Evolutionary conservation across 345 rosid genomes (phyloP), one percentile per base, ranked within the genome.

Genomic region (Hibiscus syriacus): DNA sequence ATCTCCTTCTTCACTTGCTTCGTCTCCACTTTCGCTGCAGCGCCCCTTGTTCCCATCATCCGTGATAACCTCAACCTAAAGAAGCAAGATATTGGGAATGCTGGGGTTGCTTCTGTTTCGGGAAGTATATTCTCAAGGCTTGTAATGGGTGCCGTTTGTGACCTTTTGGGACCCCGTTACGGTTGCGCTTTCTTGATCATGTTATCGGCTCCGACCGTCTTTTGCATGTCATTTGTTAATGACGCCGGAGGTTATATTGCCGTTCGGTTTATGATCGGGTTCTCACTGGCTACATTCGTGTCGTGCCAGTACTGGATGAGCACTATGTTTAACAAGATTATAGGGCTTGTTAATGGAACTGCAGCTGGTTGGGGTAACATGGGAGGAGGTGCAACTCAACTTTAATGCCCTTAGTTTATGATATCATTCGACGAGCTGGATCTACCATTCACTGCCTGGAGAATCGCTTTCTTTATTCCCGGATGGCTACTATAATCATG

Each of bases 401-500:
- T 58, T 10, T 58, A 39, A 58, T 58, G 63, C 63, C 63, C 26
- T 32, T 58, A 17, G 63, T 34, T 9, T 58, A 58, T 17, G 63
- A 58, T 36, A 32, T 56, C 10, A 56, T 56, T 56, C 61, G 39
- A 29, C 38, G 19, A 56, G 12, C 11, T 16, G 61, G 61, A 27
- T 30, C 61, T 7, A 10, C 87, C 98, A 2, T 92, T 87, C 80
- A 83, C 88, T 2, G 92, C 98, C 13, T 92, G 98, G 96, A 86
- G 98, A 78, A 87, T 89, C 13, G 85, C 96, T 34, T 92, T 92
- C 72, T 92, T 89, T 66, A 17, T 89, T 39, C 96, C 96, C 0
- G 98, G 98, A 0, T 82, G 82, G 68, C 78, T 86, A 72, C 82
- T 70, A 69, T 87, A 1, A 79, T 92, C 66, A 84, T 79, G 89